Evolutionary conservation across 345 rosid genomes (phyloP).

Genomic region (Odontarrhena argentea): DNA sequence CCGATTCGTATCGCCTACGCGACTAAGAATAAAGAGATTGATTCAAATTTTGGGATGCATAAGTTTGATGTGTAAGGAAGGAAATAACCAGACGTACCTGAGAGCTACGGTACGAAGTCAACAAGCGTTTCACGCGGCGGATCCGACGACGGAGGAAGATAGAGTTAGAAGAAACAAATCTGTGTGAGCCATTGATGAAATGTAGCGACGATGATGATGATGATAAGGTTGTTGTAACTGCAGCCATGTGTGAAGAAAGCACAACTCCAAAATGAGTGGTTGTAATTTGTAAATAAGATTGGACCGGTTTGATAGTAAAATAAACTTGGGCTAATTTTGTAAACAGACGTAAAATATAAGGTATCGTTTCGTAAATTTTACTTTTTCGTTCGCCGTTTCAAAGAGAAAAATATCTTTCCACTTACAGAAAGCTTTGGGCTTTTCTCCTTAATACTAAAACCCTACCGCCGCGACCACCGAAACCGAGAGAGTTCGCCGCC

Average conservation of each 20-base stretch:
- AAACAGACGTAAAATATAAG: not conserved
- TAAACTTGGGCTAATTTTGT: not conserved
- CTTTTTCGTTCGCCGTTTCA: not conserved
- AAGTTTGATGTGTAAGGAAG: not conserved
- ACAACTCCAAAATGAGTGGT: not conserved
- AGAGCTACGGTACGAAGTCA: slow-evolving; percentile 33
- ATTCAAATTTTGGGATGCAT: not conserved
- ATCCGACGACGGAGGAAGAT: slow-evolving; percentile 15
- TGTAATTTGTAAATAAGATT: slow-evolving; percentile 10
- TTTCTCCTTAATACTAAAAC: slow-evolving; percentile 9
- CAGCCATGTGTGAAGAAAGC: slow-evolving; percentile 35
- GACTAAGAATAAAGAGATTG: slow-evolving; percentile 37
- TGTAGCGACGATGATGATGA: slow-evolving; percentile 13
- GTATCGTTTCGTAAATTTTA: not conserved
- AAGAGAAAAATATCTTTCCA: slow-evolving; percentile 18
- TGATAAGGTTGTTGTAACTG: slow-evolving; percentile 41
- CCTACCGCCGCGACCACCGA: slow-evolving; percentile 42
- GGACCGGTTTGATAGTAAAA: not conserved
- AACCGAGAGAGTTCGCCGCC: slow-evolving; percentile 18
- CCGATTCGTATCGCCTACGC: slow-evolving; percentile 47
- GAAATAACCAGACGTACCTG: slow-evolving; percentile 25
- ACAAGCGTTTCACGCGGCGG: slow-evolving; percentile 25
- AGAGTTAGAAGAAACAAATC: not conserved
- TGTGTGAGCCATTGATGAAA: slow-evolving; percentile 17
- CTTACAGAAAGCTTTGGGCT: slow-evolving; percentile 16